Percentiles rank a stretch among this genome's conserved stretches.
phyloP scores from a whole-genome alignment of 805 yeast species.

The Candida pseudoglaebosa region DNA sequence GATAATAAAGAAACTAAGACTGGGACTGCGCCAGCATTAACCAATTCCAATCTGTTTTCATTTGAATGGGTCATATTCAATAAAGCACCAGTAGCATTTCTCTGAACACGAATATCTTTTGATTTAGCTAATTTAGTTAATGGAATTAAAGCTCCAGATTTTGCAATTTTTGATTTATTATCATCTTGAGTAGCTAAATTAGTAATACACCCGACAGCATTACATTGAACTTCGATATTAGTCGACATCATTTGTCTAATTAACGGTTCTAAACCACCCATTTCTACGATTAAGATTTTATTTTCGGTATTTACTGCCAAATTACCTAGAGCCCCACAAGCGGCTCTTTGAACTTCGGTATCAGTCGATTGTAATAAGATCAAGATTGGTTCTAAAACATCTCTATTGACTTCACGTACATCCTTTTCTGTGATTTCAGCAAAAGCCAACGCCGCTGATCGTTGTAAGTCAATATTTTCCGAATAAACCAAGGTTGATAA shows the following conservation, averaged over 20 bases:
- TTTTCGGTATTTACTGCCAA: constrained; percentile 95
- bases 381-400: constrained; percentile 89
- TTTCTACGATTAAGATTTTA: constrained; percentile 87
- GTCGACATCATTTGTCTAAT: constrained; percentile 97
- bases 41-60: constrained; percentile 93
- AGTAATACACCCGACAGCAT: constrained; percentile 98
- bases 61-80: constrained; percentile 97
- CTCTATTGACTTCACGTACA: constrained; percentile 83
- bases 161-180: constrained; percentile 92
- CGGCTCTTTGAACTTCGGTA: constrained; percentile 95
- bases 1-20: constrained; percentile 84
- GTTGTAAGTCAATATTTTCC: constrained; percentile 89
- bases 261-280: constrained; percentile 96
- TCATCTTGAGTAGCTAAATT: constrained; percentile 97
- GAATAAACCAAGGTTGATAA: constrained; percentile 90
- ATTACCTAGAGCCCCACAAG: constrained; percentile 98
- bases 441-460: constrained; percentile 96
- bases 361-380: constrained; percentile 82
- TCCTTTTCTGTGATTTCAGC: constrained; percentile 98
- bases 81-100: constrained; percentile 98
- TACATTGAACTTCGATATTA: constrained; percentile 97
- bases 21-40: constrained; percentile 97
- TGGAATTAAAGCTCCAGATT: constrained; percentile 93
- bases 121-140: constrained; percentile 92
- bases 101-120: constrained; percentile 90